Percentiles rank a stretch among this genome's conserved stretches.
phyloP scores from a whole-genome alignment of 495 filamentous ascomycete genomes.

The Neurospora terricola region DNA sequence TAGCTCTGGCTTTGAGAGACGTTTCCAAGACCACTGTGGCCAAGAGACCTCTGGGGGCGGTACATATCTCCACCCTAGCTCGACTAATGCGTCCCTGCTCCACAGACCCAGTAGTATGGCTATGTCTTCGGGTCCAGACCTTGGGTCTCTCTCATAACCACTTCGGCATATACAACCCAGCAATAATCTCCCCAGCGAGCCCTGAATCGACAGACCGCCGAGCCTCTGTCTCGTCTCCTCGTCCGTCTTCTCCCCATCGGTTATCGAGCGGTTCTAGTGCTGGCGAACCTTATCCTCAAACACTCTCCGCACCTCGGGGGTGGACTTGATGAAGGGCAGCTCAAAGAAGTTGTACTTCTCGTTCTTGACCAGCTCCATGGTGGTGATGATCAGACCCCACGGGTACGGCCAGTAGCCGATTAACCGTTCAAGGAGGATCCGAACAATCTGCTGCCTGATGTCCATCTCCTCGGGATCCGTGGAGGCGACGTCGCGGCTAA shows the following conservation, averaged over 20 bases:
- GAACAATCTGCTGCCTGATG: constrained; percentile 80
- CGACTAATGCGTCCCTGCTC: neutral
- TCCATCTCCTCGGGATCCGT: constrained; percentile 70
- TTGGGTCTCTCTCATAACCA: neutral
- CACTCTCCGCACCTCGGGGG: constrained; percentile 57
- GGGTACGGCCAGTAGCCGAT: constrained; percentile 89
- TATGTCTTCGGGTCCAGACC: neutral
- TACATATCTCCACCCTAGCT: neutral
- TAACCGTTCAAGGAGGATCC: constrained; percentile 77
- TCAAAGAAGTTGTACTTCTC: constrained; percentile 83
- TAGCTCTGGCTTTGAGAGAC: neutral
- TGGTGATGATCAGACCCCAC: constrained; percentile 88
- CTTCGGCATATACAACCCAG: neutral
- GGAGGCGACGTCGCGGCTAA: constrained; percentile 53
- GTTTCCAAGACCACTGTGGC: neutral
- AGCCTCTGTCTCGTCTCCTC: neutral
- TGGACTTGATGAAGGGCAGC: constrained; percentile 79
- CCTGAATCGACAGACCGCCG: neutral
- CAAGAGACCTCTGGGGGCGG: neutral
- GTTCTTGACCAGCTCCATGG: constrained; percentile 86
- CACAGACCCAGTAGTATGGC: neutral
- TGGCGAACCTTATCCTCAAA: constrained; percentile 3
- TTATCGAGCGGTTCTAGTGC: neutral
- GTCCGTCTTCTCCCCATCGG: neutral
- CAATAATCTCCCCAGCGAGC: neutral